Conservation (phyloP, 441 rosid genomes). For the Lepidium campestre region DNA sequence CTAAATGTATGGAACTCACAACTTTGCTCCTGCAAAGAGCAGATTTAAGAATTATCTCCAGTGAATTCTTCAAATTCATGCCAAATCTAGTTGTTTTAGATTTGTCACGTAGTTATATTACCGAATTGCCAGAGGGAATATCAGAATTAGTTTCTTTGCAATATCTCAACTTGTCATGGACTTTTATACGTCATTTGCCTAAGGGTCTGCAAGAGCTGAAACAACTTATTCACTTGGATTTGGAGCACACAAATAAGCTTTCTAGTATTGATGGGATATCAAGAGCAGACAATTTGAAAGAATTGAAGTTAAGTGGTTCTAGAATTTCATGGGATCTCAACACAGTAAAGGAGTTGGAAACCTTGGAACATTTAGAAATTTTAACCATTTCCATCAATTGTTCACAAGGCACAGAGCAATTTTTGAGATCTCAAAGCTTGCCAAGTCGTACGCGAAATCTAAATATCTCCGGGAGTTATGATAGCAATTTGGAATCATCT, state of each 20-base stretch:
- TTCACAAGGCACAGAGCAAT: neutral
- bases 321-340: too few relatives aligned
- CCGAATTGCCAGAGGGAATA: neutral
- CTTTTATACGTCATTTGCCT: neutral
- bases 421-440: slow-evolving; percentile 8
- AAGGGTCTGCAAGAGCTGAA: neutral
- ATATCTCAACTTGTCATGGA: neutral
- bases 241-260: neutral
- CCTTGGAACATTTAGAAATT: slow-evolving; percentile 6
- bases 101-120: too few relatives aligned
- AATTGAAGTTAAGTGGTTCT: too few relatives aligned
- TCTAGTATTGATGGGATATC: neutral
- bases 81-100: too few relatives aligned
- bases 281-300: neutral
- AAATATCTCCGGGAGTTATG: neutral
- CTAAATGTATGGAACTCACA: too few relatives aligned
- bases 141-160: slow-evolving; percentile 9
- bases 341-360: too few relatives aligned
- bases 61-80: too few relatives aligned
- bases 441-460: slow-evolving; percentile 2
- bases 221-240: neutral
- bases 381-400: neutral
- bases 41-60: too few relatives aligned
- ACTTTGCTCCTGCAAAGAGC: too few relatives aligned
- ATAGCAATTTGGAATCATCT: neutral